Conservation (phyloP, 2,329 filamentous ascomycete genomes). For the Leptoxyphium fumago region DNA sequence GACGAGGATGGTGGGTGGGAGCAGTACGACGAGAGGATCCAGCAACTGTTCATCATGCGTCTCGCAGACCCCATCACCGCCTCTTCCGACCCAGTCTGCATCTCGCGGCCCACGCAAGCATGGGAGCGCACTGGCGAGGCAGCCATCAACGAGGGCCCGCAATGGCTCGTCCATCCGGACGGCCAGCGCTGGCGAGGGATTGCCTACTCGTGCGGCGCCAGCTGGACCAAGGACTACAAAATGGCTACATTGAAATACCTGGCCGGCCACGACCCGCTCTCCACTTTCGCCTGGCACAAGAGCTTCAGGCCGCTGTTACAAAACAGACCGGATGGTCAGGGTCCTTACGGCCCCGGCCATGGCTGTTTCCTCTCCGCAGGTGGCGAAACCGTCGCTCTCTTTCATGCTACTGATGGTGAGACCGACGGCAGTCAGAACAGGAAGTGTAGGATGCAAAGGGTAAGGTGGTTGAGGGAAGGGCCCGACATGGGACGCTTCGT, state of each 20-base stretch:
- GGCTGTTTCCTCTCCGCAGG: slow-evolving; percentile 29
- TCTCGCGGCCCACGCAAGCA: slow-evolving; percentile 24
- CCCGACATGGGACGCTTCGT: slow-evolving; percentile 29
- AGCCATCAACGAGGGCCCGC: slow-evolving; percentile 30
- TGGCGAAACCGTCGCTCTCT: slow-evolving; percentile 28
- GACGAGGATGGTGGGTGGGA: slow-evolving; percentile 7
- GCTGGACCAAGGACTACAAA: slow-evolving; percentile 35
- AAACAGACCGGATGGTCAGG: slow-evolving; percentile 19
- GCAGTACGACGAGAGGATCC: slow-evolving; percentile 20
- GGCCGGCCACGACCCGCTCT: slow-evolving; percentile 25
- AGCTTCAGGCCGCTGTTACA: slow-evolving; percentile 24
- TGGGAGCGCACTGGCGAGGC: slow-evolving; percentile 27
- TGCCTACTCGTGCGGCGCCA: slow-evolving; percentile 32
- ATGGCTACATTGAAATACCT: slow-evolving; percentile 30
- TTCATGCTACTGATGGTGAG: slow-evolving; percentile 31
- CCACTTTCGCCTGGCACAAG: slow-evolving; percentile 25
- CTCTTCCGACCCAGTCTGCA: slow-evolving; percentile 21
- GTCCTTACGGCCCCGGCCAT: slow-evolving; percentile 32
- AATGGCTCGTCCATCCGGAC: slow-evolving; percentile 11
- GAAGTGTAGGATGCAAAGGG: slow-evolving; percentile 30
- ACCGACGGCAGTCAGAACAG: slow-evolving; percentile 30
- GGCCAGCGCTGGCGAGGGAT: slow-evolving; percentile 24
- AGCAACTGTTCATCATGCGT: slow-evolving; percentile 30
- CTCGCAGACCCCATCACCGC: slow-evolving; percentile 23
- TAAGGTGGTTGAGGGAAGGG: slow-evolving; percentile 20